Conservation (phyloP, 2,329 filamentous ascomycete genomes). For the Aspergillus uvarum region DNA sequence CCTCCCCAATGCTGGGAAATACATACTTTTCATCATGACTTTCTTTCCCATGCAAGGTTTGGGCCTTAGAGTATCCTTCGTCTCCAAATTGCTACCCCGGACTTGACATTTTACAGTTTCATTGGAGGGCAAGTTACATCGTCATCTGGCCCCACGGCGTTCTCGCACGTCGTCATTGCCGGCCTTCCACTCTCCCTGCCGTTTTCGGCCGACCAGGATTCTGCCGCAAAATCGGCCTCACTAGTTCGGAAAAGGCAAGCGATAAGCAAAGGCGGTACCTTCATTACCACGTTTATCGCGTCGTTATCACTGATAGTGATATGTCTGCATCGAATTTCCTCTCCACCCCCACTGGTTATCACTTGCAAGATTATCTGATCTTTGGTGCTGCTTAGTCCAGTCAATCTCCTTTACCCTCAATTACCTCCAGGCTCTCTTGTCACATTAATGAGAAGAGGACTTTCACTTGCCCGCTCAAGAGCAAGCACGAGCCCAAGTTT, state of each 20-base stretch:
- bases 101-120: not conserved
- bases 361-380: no score
- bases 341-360: no score
- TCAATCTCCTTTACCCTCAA: no score
- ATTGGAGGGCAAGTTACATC: not conserved
- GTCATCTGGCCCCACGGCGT: not conserved
- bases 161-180: not conserved
- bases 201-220: not conserved
- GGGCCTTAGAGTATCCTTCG: not conserved
- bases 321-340: not conserved
- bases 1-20: not conserved
- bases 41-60: not conserved
- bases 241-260: not conserved
- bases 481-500: no score
- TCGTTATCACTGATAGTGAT: not conserved
- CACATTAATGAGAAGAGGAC: no score
- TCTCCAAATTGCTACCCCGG: not conserved
- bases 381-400: no score
- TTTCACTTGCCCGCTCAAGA: no score
- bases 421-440: no score
- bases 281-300: not conserved
- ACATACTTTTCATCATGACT: not conserved
- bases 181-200: not conserved
- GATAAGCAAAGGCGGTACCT: constrained; percentile 8
- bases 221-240: not conserved